A percentile compares a stretch with the other conserved stretches of the same genome.
Conservation (phyloP, 1,284 basidiomycete genomes). For the Fomes fomentarius region DNA sequence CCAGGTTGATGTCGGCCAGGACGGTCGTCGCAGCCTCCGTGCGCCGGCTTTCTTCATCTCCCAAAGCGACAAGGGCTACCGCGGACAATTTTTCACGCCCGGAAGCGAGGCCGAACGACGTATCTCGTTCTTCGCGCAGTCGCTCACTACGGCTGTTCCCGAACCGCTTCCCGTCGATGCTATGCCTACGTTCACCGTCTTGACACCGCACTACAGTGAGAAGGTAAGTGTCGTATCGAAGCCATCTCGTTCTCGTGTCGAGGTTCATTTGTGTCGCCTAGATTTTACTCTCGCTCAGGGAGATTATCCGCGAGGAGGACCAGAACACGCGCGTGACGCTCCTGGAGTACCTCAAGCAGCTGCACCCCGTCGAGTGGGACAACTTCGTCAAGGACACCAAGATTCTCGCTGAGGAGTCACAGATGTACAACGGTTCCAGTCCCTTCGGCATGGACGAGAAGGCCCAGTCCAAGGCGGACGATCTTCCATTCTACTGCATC, state of each 20-base stretch:
- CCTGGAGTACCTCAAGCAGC: slow-evolving; percentile 96
- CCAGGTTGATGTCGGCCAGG: slow-evolving; percentile 84
- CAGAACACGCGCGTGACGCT: slow-evolving; percentile 94
- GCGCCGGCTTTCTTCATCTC: slow-evolving; percentile 96
- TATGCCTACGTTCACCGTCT: slow-evolving; percentile 96
- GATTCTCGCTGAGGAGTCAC: slow-evolving; percentile 96
- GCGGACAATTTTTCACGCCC: slow-evolving; percentile 91
- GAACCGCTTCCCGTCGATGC: slow-evolving; percentile 91
- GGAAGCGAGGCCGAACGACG: slow-evolving; percentile 93
- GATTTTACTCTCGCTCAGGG: slow-evolving; percentile 90
- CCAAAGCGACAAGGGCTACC: slow-evolving; percentile 82
- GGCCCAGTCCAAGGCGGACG: slow-evolving; percentile 84
- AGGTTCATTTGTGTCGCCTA: slow-evolving; percentile 30
- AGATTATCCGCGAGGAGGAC: slow-evolving; percentile 97
- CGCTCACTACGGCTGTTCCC: slow-evolving; percentile 87
- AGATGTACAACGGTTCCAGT: slow-evolving; percentile 80
- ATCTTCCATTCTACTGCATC: slow-evolving; percentile 98
- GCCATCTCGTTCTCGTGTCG: too few relatives aligned
- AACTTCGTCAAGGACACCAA: slow-evolving; percentile 99
- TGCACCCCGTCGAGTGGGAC: slow-evolving; percentile 98
- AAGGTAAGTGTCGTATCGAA: slow-evolving; percentile 79
- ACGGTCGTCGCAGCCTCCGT: slow-evolving; percentile 85
- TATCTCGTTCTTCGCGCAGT: slow-evolving; percentile 97
- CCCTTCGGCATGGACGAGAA: slow-evolving; percentile 90
- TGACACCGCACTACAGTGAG: slow-evolving; percentile 95